Evolutionary conservation across 495 filamentous ascomycete genomes (phyloP).

Genomic region (Mytilinidion resinicola): DNA sequence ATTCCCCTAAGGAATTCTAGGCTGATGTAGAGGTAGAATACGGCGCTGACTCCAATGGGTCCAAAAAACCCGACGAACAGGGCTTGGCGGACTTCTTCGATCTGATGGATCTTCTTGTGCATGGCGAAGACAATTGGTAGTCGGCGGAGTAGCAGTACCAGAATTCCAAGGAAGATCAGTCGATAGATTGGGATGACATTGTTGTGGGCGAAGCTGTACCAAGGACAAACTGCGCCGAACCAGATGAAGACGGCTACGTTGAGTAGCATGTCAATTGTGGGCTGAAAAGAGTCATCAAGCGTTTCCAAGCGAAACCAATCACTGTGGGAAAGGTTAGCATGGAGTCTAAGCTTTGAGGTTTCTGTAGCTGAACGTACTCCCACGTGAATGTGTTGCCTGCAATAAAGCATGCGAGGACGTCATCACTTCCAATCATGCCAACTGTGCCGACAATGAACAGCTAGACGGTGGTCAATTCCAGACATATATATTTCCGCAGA

Average conservation of each 20-base stretch:
- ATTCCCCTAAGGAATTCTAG: constrained; percentile 58
- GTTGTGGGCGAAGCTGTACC: constrained; percentile 63
- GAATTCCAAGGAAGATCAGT: constrained; percentile 68
- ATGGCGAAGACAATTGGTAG: constrained; percentile 68
- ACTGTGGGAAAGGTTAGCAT: constrained; percentile 18
- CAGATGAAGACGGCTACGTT: constrained; percentile 86
- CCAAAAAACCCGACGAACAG: constrained; percentile 89
- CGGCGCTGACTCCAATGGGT: constrained; percentile 85
- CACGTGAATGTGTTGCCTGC: constrained; percentile 88
- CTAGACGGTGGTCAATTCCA: constrained; percentile 4
- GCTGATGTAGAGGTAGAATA: constrained; percentile 82
- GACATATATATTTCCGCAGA: neutral
- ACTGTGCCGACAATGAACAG: constrained; percentile 82
- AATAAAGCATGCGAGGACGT: constrained; percentile 88
- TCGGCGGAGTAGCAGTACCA: constrained; percentile 73
- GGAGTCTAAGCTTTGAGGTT: no score
- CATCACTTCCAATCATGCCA: constrained; percentile 85
- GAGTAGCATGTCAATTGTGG: constrained; percentile 81
- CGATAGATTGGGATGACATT: constrained; percentile 68
- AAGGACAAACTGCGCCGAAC: constrained; percentile 85
- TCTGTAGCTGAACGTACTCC: constrained; percentile 46
- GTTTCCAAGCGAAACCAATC: constrained; percentile 92
- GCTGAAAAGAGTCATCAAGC: constrained; percentile 80
- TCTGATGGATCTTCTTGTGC: constrained; percentile 72
- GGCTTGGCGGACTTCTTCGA: constrained; percentile 65